Evolutionary conservation across 2,329 filamentous ascomycete genomes (phyloP).

Genomic region (Westerdykella ornata): DNA sequence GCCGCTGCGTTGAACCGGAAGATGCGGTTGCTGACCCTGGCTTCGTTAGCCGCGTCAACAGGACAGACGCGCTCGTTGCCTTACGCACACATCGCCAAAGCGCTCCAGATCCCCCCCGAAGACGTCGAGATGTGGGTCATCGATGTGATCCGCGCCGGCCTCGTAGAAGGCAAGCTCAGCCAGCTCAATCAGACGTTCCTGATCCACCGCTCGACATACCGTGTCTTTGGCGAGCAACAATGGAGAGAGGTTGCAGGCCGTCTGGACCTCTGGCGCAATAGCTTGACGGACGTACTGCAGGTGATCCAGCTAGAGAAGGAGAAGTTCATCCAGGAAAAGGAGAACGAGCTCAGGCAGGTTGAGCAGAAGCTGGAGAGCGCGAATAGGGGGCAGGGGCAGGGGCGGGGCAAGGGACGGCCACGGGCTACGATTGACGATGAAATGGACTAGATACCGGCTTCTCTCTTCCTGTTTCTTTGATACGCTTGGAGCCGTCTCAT

Average conservation of each 20-base stretch:
- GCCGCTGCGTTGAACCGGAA: constrained; percentile 76
- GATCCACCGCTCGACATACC: constrained; percentile 92
- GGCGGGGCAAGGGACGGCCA: constrained; percentile 19
- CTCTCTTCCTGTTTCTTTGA: constrained; percentile 10
- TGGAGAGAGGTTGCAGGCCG: constrained; percentile 91
- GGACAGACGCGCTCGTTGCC: constrained; percentile 74
- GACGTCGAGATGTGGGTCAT: constrained; percentile 99
- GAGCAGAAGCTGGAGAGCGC: constrained; percentile 55
- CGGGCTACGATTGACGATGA: constrained; percentile 32
- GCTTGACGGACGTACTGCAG: constrained; percentile 67
- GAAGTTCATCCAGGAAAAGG: constrained; percentile 68
- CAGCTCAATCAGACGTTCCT: constrained; percentile 91
- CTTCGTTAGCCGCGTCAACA: constrained; percentile 76
- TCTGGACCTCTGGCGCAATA: constrained; percentile 84
- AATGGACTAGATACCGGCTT: constrained; percentile 23
- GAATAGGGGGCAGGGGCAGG: constrained; percentile 18
- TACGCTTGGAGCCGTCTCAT: constrained; percentile 8
- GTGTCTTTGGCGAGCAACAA: constrained; percentile 95
- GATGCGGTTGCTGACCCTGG: constrained; percentile 91
- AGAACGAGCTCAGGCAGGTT: constrained; percentile 66
- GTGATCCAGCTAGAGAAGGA: constrained; percentile 76
- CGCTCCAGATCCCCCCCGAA: constrained; percentile 71
- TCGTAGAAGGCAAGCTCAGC: constrained; percentile 93
- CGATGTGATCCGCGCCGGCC: constrained; percentile 89
- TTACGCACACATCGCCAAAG: constrained; percentile 76